Evolutionary conservation across 139 green algal species (phyloP).

Genomic region (Volvox reticuliferus): DNA sequence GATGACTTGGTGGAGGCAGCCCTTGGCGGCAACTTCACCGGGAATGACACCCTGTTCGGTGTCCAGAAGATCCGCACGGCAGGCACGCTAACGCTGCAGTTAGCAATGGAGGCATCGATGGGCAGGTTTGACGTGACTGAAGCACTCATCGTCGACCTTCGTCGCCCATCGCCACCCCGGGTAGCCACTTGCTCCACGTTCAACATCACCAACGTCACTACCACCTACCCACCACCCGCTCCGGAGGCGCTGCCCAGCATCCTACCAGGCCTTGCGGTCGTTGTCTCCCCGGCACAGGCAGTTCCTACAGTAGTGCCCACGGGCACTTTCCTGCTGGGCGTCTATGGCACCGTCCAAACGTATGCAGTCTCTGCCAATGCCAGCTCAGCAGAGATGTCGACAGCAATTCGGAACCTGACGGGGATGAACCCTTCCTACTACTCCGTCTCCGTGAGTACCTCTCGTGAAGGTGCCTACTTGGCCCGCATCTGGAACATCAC

Average conservation of each 20-base stretch:
- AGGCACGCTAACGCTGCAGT: background rate
- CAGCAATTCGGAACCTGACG: background rate
- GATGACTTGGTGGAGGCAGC: background rate
- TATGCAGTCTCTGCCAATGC: background rate
- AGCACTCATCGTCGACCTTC: background rate
- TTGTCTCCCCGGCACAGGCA: background rate
- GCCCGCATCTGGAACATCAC: slow-evolving; percentile 30
- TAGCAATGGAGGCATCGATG: background rate
- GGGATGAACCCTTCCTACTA: too few species aligned
- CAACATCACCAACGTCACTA: background rate
- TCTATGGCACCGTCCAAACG: background rate
- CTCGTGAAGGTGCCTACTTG: slow-evolving; percentile 29
- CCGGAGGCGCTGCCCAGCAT: background rate
- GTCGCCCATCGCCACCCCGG: background rate
- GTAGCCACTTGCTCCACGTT: background rate
- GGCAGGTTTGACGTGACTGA: background rate
- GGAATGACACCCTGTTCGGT: slow-evolving; percentile 2
- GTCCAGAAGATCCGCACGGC: slow-evolving; percentile 7
- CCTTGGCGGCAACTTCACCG: background rate
- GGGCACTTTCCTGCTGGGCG: background rate
- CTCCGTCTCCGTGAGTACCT: background rate
- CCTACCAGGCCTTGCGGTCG: background rate
- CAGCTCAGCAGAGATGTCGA: background rate
- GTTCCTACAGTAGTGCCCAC: background rate
- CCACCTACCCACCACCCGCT: background rate